These are phyloP conservation scores for Haematococcus sp. DNA, from an alignment of 139 green algal genomes.

Conservation along the genomic window DNA sequence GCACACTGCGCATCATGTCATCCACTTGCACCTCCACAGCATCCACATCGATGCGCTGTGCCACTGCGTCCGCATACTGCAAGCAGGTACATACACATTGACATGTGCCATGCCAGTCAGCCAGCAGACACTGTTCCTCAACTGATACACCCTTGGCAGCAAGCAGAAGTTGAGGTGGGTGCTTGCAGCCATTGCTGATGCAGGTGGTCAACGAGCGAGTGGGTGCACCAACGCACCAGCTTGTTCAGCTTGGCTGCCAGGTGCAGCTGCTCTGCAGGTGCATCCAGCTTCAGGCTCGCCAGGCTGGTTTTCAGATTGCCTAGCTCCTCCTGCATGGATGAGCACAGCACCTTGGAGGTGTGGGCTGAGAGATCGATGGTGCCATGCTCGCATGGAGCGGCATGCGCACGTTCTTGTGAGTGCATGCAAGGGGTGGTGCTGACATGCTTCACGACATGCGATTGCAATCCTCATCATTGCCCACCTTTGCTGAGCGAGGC, in stretches of 20 bases:
- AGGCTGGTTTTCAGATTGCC: conserved; percentile 12
- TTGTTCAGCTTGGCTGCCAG: conserved; percentile 14
- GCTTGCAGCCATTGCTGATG: neutral
- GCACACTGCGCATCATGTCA: conserved; percentile 26
- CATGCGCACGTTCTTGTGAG: neutral
- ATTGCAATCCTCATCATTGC: neutral
- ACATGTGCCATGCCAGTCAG: neutral
- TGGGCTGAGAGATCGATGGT: neutral
- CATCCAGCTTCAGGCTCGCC: conserved; percentile 8
- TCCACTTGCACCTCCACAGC: conserved; percentile 22
- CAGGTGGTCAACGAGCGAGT: neutral
- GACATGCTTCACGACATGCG: no score
- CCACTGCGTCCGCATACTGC: conserved; percentile 3
- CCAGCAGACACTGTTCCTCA: neutral
- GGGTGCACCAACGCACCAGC: conserved; percentile 15
- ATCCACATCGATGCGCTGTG: conserved; percentile 17
- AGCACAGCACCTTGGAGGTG: neutral
- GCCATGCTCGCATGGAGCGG: neutral
- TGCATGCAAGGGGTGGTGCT: neutral
- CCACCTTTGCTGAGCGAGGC: conserved; percentile 20
- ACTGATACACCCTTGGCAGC: no score
- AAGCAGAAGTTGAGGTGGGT: no score
- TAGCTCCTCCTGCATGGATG: conserved; percentile 24
- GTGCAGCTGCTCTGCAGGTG: conserved; percentile 16
- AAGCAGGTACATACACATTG: neutral